Conservation (phyloP, 2,329 filamentous ascomycete species). For the Xylaria hypoxylon region DNA sequence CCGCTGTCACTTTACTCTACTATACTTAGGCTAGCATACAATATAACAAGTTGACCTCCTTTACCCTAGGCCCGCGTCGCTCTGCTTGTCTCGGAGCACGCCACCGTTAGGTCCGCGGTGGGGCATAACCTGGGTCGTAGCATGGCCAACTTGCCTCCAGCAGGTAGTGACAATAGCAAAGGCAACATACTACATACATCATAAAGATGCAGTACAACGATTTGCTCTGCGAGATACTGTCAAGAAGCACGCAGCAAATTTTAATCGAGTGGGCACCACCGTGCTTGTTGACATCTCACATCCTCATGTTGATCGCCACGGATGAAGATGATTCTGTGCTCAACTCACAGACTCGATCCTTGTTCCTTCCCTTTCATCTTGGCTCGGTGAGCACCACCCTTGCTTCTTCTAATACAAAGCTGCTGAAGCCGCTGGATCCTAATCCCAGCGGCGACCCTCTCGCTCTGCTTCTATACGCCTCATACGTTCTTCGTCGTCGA, state of each 20-base stretch:
- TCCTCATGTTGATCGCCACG: not conserved
- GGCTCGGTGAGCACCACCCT: not conserved
- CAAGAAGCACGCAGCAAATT: not conserved
- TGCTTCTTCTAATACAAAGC: conserved; percentile 22
- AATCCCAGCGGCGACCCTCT: conserved; percentile 65
- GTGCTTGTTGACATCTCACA: conserved; percentile 7
- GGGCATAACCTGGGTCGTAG: conserved; percentile 1
- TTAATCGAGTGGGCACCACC: not conserved
- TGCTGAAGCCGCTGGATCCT: conserved; percentile 31
- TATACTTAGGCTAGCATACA: conserved; percentile 7
- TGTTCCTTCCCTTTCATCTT: conserved; percentile 2
- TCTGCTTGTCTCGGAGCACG: conserved; percentile 15
- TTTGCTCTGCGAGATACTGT: not conserved
- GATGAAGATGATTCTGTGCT: not conserved
- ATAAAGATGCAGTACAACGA: conserved; percentile 5
- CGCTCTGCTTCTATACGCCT: conserved; percentile 69
- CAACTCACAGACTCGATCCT: not conserved
- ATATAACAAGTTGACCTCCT: not conserved
- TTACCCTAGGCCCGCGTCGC: conserved; percentile 11
- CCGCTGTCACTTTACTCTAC: conserved; percentile 7
- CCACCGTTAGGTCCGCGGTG: not conserved
- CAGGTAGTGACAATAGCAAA: conserved; percentile 1
- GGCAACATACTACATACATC: conserved; percentile 16
- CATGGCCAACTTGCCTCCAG: conserved; percentile 1
- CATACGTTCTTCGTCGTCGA: conserved; percentile 65